Base-by-base conservation (phyloP, 2,329 filamentous ascomycete species). In the Bipolaris cookei region DNA sequence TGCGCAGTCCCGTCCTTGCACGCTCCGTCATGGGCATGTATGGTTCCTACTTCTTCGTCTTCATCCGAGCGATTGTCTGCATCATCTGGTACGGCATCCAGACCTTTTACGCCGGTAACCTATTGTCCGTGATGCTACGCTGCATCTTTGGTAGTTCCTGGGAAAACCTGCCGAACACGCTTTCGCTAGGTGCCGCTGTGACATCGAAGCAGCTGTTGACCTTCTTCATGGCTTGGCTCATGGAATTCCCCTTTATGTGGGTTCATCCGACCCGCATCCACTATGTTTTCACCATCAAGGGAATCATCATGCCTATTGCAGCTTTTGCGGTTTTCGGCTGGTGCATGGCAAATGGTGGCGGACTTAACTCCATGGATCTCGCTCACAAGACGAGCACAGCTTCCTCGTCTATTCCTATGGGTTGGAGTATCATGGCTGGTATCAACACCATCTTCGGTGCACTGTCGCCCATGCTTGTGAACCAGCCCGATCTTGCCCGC, bases 381-480 rank as follows among this genome's bases (percentile, higher is more conserved):
- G 58, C 58, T 25, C 61, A 61, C 2, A 37, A 52, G 30, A 41
- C 54, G 13, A 55, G 21, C 4, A 39, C 43, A 8, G 30, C 55
- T 25, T 58, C 62, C 5, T 41, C 54, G 4, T 18, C 41, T 11
- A 61, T 60, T 1, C 65, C 66, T 4, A 20, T 63, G 1, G 74
- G 74, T 16, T 77, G 77, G 77, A 71, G 74, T 4, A 71, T 78
- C 62, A 75, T 80, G 64, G 69, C 68, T 30, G 77, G 76, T 4
- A 78, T 80, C 58, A 79, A 80, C 55, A 73, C 74, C n/a, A 73
- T 79, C 37, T 72, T 78, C 35, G 77, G 75, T 8, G 76, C 76
- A 2, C 70, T 79, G 3, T 78, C 77, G 6, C 76, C 76, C 1
- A 72, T 78, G 54, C 67, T 76, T 34, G 71, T 79, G 43, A 79